Evolutionary conservation across 305 asterid genomes (phyloP).

Genomic region (Stenogyne calaminthoides): DNA sequence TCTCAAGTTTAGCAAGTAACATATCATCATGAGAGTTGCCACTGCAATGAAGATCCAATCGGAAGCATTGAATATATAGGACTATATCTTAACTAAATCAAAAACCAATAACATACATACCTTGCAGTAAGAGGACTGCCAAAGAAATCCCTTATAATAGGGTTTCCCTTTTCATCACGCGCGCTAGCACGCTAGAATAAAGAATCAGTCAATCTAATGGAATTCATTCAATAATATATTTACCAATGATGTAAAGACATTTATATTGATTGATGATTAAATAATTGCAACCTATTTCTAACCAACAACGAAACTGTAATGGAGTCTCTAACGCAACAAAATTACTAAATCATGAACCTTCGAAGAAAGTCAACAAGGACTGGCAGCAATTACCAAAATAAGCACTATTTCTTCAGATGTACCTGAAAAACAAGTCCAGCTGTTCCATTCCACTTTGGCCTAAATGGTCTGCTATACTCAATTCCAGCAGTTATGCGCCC

Average conservation of each 20-base stretch:
- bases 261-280: not conserved
- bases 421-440: conserved; percentile 89
- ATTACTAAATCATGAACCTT: not conserved
- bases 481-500: conserved; percentile 90
- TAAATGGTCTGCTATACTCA: conserved; percentile 87
- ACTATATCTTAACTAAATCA: conserved; percentile 17
- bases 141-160: conserved; percentile 82
- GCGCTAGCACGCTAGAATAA: conserved; percentile 78
- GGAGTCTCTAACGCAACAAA: conserved; percentile 6
- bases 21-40: conserved; percentile 86
- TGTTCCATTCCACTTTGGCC: conserved; percentile 96
- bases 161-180: conserved; percentile 84
- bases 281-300: conserved; percentile 5
- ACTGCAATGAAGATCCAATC: conserved; percentile 51
- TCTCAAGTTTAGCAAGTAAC: conserved; percentile 91
- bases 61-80: not conserved
- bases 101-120: conserved; percentile 39
- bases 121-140: conserved; percentile 98
- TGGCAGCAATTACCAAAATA: conserved; percentile 2
- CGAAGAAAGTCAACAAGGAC: conserved; percentile 15
- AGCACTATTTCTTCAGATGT: conserved; percentile 10
- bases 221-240: conserved; percentile 13
- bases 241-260: conserved; percentile 6
- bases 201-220: conserved; percentile 20
- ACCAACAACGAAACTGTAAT: not conserved